Evolutionary conservation across 2,329 filamentous ascomycete genomes (phyloP).

Genomic region (Gnomoniopsis smithogilvyi): DNA sequence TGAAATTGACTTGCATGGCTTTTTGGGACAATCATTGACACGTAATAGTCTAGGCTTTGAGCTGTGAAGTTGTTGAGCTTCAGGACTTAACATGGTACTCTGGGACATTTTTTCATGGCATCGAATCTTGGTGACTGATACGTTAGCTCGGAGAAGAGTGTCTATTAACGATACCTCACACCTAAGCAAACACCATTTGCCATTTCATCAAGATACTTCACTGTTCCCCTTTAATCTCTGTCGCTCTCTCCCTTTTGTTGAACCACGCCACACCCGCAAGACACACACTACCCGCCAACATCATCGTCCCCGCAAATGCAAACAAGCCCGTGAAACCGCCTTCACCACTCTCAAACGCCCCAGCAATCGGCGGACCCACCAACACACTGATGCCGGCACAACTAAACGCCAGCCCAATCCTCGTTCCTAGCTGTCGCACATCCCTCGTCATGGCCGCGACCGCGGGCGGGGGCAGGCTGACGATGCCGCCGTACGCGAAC

Average conservation of each 20-base stretch:
- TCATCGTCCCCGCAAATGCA: slow-evolving; percentile 4
- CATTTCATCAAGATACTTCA: background rate
- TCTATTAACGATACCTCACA: background rate
- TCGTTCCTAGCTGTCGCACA: slow-evolving; percentile 37
- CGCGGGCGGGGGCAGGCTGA: slow-evolving; percentile 36
- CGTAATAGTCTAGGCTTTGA: too few species aligned
- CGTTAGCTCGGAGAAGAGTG: background rate
- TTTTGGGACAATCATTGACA: too few species aligned
- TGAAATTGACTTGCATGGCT: too few species aligned
- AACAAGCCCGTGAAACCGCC: background rate
- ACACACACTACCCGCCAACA: background rate
- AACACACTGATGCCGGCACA: slow-evolving; percentile 30
- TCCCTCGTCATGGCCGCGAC: slow-evolving; percentile 37
- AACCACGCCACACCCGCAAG: background rate
- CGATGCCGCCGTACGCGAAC: slow-evolving; percentile 40
- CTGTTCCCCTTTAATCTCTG: background rate
- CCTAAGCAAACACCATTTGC: background rate
- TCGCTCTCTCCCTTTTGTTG: background rate
- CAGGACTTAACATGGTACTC: too few species aligned
- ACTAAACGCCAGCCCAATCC: slow-evolving; percentile 36
- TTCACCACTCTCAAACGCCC: slow-evolving; percentile 12
- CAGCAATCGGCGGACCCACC: slow-evolving; percentile 31
- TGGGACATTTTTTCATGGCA: too few species aligned
- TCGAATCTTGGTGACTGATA: too few species aligned
- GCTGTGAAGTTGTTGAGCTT: too few species aligned